A percentile compares a stretch with the other conserved stretches of the same genome.
These are phyloP conservation scores for Sphagnum tenellum DNA, from an alignment of 225 moss, liverwort and hornwort genomes.

Conservation along the genomic window DNA sequence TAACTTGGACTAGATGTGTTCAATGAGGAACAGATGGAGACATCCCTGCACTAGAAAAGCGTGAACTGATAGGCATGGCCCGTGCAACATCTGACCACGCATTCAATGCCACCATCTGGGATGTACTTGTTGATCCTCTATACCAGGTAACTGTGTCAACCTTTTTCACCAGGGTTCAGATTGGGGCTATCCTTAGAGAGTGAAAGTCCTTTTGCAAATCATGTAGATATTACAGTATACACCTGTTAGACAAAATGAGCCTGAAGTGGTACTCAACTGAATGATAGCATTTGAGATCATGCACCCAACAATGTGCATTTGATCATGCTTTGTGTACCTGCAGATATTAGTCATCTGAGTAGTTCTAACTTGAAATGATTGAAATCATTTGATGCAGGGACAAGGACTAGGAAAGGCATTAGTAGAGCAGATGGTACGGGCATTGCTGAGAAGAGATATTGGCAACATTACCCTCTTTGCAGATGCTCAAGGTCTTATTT, in stretches of 20 bases:
- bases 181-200: too few species aligned
- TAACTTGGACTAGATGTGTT: not conserved
- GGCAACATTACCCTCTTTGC: constrained; percentile 99
- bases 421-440: constrained; percentile 99
- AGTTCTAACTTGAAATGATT: not conserved
- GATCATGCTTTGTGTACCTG: not conserved
- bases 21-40: constrained; percentile 37
- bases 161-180: too few species aligned
- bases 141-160: constrained; percentile 50
- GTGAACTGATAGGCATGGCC: constrained; percentile 99
- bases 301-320: not conserved
- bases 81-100: constrained; percentile 99
- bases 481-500: constrained; percentile 76
- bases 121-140: constrained; percentile 92
- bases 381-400: constrained; percentile 33
- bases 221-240: too few species aligned
- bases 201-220: too few species aligned
- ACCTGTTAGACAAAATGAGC: too few species aligned
- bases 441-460: constrained; percentile 90
- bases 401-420: constrained; percentile 98
- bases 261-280: too few species aligned
- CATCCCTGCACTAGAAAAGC: constrained; percentile 39
- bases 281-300: too few species aligned
- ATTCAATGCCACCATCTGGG: constrained; percentile 99
- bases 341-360: not conserved